Evolutionary conservation across 2,329 filamentous ascomycete genomes (phyloP).

Genomic region (Thielaviopsis populi): DNA sequence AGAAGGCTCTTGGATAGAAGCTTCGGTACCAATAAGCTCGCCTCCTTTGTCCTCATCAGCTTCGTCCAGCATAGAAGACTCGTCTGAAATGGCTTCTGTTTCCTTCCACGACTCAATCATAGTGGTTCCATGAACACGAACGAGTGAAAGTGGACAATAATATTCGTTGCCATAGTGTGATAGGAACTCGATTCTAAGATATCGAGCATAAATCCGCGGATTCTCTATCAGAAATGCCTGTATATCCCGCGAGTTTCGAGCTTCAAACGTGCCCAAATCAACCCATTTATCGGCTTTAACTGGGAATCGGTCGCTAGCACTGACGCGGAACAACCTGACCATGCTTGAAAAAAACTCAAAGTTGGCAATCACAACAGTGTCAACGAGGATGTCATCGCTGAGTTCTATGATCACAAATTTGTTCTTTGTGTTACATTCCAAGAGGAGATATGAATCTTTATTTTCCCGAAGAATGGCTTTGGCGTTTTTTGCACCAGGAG

Average conservation of each 20-base stretch:
- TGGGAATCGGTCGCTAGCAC: constrained; percentile 87
- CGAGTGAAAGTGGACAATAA: constrained; percentile 81
- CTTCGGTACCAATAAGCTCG: neutral
- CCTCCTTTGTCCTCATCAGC: neutral
- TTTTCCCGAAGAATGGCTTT: constrained; percentile 87
- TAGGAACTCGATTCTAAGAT: constrained; percentile 79
- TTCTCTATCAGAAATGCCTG: constrained; percentile 92
- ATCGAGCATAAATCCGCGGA: constrained; percentile 88
- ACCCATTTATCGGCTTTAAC: constrained; percentile 88
- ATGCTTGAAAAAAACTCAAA: constrained; percentile 99
- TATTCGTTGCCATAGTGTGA: constrained; percentile 93
- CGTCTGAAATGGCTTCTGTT: constrained; percentile 36
- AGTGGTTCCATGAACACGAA: constrained; percentile 89
- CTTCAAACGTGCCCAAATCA: constrained; percentile 74
- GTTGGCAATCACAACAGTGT: constrained; percentile 93
- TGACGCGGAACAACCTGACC: constrained; percentile 78
- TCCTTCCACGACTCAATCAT: constrained; percentile 90
- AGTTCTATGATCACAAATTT: constrained; percentile 93
- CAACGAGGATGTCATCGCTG: constrained; percentile 72
- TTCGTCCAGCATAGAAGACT: constrained; percentile 7
- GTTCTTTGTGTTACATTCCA: constrained; percentile 71
- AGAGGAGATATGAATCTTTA: constrained; percentile 96
- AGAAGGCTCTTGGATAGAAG: neutral
- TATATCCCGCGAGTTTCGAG: constrained; percentile 80
- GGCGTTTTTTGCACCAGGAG: constrained; percentile 69